Base-by-base conservation (phyloP, 148 eudicot species). In the Linanthus parryae region DNA sequence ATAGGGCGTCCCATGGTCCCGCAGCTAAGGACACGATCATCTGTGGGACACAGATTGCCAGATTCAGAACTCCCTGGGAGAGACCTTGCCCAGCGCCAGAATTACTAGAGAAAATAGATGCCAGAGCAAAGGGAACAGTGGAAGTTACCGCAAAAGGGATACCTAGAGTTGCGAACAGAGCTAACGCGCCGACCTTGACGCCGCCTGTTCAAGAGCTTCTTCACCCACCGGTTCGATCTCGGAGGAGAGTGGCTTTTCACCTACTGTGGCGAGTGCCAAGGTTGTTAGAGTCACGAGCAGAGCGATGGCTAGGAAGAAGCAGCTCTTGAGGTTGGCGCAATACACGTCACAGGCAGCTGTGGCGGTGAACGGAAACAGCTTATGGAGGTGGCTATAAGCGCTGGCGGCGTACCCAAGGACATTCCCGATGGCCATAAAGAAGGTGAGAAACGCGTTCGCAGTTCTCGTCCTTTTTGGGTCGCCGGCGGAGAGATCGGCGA, bases 351-450 rank as follows among this genome's bases (percentile, higher is more conserved):
- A 90, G 0, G 89, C 88, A 0, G 19, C 1, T 0, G 97, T 90
- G 23, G 64, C 58, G 0, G 97, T 64, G 47, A 90, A 90, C 0
- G 95, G 82, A 6, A 86, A 53, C 0, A 76, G 0, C n/a, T 64
- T 60, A 75, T 78, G 63, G 0, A 90, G 66, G 31, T 44, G 18
- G 2, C 63, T 31, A 61, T 42, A 57, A 0, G 95, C 73, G 0
- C 97, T 95, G 4, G 95, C 97, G 5, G 95, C 95, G 19, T 81
- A 90, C 3, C 97, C 97, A 7, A 81, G 54, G 2, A 90, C 65
- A 57, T 81, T 86, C 0, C 97, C 97, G 0, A 86, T 67, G 2
- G 81, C 86, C 83, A 77, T 80, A 70, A 85, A 90, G 27, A 90
- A 79, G 11, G 97, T 68, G 69, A 64, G 86, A 4, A 64, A 44